Evolutionary conservation across 2,329 filamentous ascomycete species (phyloP).

Genomic region (Aspergillus pseudoviridinutans): DNA sequence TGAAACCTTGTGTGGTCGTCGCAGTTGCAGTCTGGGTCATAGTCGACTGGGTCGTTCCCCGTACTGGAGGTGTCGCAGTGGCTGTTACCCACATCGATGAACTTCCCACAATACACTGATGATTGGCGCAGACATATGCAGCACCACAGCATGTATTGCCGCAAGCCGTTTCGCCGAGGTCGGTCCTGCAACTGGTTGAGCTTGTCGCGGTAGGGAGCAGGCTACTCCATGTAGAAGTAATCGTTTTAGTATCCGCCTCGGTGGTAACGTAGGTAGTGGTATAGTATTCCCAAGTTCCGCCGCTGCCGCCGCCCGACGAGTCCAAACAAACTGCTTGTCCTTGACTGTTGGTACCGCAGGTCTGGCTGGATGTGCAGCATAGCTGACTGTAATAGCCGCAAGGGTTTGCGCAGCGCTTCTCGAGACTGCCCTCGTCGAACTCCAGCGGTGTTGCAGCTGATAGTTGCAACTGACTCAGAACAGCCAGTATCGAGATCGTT

Average conservation of each 20-base stretch:
- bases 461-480: constrained; percentile 21
- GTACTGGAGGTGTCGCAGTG: constrained; percentile 37
- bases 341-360: constrained; percentile 48
- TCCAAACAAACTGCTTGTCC: constrained; percentile 46
- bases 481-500: constrained; percentile 24
- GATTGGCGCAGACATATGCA: constrained; percentile 41
- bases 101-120: constrained; percentile 39
- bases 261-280: constrained; percentile 52
- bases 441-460: constrained; percentile 30
- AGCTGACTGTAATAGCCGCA: constrained; percentile 52
- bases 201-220: constrained; percentile 18
- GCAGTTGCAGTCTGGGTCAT: constrained; percentile 40
- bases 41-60: constrained; percentile 44
- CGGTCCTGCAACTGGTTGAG: constrained; percentile 44
- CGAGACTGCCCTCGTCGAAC: constrained; percentile 17
- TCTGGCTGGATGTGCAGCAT: constrained; percentile 45
- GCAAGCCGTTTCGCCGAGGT: constrained; percentile 42
- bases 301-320: constrained; percentile 9
- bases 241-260: constrained; percentile 52
- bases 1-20: constrained; percentile 44
- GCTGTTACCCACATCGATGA: constrained; percentile 38
- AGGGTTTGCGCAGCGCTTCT: constrained; percentile 44
- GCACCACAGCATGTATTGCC: constrained; percentile 44
- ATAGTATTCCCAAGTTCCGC: constrained; percentile 53
- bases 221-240: constrained; percentile 53